These are phyloP conservation scores for Vanilla planifolia DNA, from an alignment of 106 monocot genomes.

Conservation along the genomic window DNA sequence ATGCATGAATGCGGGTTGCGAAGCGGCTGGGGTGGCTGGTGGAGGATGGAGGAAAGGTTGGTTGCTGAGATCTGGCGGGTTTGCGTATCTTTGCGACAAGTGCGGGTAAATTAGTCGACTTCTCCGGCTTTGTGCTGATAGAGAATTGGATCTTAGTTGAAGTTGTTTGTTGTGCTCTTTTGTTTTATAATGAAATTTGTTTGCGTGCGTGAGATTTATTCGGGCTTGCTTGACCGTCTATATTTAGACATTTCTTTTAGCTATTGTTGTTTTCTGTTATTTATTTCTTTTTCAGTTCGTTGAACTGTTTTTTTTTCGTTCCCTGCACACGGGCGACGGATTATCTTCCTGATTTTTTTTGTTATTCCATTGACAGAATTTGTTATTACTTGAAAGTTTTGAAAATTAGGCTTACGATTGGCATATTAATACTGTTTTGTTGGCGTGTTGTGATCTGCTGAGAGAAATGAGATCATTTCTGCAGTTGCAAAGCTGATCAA, in stretches of 20 bases:
- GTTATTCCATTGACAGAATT: no score
- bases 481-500: no score
- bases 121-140: neutral
- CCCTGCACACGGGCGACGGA: no score
- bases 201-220: neutral
- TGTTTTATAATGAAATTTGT: neutral
- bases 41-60: conserved; percentile 82
- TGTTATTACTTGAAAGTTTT: no score
- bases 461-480: no score
- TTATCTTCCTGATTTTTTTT: no score
- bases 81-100: conserved; percentile 67
- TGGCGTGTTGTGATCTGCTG: no score
- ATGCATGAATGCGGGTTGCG: conserved; percentile 72
- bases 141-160: neutral
- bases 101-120: conserved; percentile 54
- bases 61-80: conserved; percentile 76
- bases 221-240: neutral
- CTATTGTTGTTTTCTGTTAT: neutral
- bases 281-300: no score
- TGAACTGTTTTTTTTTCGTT: no score
- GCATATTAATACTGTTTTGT: no score
- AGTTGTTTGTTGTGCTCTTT: neutral
- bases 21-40: conserved; percentile 22
- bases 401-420: no score
- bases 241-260: neutral